Evolutionary conservation across 805 yeast genomes (phyloP).

Genomic region (Candida tibetensis): DNA sequence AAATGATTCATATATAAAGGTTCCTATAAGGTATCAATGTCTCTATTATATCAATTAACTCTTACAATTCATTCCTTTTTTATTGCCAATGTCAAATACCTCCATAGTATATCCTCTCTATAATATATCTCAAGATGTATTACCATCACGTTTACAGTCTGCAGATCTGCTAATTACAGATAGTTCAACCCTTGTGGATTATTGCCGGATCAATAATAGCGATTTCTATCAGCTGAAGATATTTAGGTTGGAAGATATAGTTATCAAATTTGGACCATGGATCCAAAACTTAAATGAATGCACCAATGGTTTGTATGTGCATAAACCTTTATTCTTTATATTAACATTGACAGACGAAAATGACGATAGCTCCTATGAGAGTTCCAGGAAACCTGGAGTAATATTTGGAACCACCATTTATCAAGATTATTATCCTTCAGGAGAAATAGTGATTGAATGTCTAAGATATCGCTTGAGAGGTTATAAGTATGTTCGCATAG

Average conservation of each 20-base stretch:
- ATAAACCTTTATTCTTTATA: conserved; percentile 6
- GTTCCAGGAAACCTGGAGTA: conserved; percentile 4
- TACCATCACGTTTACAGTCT: no score
- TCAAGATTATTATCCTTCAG: conserved; percentile 10
- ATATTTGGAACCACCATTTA: conserved; percentile 8
- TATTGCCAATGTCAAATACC: no score
- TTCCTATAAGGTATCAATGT: no score
- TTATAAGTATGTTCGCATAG: conserved; percentile 3
- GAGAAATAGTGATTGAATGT: conserved; percentile 10
- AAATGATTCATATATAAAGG: no score
- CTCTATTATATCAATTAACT: no score
- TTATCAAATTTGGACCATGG: conserved; percentile 9
- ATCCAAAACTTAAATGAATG: conserved; percentile 6
- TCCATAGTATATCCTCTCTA: no score
- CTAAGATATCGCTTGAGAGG: conserved; percentile 7
- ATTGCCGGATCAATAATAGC: neutral
- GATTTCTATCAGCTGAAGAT: conserved; percentile 6
- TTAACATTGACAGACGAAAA: conserved; percentile 3
- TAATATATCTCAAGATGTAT: no score
- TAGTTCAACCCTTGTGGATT: neutral
- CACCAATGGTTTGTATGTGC: conserved; percentile 4
- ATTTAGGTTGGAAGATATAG: conserved; percentile 6
- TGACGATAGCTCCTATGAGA: neutral
- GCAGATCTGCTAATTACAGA: no score
- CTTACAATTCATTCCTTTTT: no score